A percentile compares a stretch with the other conserved stretches of the same genome.
phyloP scores from a whole-genome alignment of 163 green algal genomes.

The Picocystis sp. region DNA sequence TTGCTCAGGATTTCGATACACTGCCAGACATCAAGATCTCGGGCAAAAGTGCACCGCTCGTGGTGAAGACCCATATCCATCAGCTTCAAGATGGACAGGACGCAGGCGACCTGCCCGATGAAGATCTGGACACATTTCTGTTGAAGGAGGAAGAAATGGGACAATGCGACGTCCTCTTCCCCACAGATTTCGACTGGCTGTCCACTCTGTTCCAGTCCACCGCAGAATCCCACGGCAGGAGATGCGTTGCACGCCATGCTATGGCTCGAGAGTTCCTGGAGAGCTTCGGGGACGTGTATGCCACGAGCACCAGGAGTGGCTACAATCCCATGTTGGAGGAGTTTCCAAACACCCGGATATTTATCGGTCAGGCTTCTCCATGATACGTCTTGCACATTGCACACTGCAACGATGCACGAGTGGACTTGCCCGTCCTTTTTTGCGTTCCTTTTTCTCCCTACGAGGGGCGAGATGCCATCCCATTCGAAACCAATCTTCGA shows the following conservation, averaged over 20 bases:
- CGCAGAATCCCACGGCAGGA: neutral
- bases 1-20: constrained; percentile 61
- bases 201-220: constrained; percentile 20
- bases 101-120: neutral
- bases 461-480: no score
- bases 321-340: constrained; percentile 69
- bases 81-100: neutral
- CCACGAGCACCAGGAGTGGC: constrained; percentile 26
- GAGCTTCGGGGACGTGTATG: constrained; percentile 21
- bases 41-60: constrained; percentile 58
- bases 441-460: no score
- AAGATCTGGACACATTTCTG: constrained; percentile 13
- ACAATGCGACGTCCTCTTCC: constrained; percentile 80
- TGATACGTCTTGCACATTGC: no score
- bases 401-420: no score
- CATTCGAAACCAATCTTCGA: no score
- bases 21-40: constrained; percentile 55
- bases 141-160: constrained; percentile 2
- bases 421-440: no score
- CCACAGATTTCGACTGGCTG: constrained; percentile 65
- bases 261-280: constrained; percentile 36
- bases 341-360: constrained; percentile 57
- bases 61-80: constrained; percentile 29
- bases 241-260: constrained; percentile 14
- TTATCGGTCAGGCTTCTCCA: constrained; percentile 8